These are phyloP conservation scores for Silene noctiflora DNA, from an alignment of 179 eudicot species.

Conservation along the genomic window DNA sequence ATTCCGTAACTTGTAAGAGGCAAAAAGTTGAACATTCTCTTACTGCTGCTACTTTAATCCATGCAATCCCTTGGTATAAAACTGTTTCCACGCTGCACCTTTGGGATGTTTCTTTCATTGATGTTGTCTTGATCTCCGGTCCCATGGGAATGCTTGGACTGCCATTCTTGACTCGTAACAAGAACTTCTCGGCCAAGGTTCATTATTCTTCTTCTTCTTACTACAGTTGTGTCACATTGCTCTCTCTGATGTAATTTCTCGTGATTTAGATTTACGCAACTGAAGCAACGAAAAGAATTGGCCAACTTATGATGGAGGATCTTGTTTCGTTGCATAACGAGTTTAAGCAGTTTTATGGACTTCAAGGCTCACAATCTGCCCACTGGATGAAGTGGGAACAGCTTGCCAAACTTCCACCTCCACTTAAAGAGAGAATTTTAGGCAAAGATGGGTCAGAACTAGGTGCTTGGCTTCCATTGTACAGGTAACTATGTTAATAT, in stretches of 20 bases:
- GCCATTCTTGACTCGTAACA: conserved; percentile 64
- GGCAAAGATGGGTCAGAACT: conserved; percentile 48
- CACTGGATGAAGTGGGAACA: conserved; percentile 76
- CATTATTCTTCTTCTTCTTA: not conserved
- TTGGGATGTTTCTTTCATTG: conserved; percentile 59
- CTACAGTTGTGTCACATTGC: not conserved
- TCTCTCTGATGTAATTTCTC: not conserved
- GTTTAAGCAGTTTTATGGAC: conserved; percentile 73
- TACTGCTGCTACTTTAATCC: conserved; percentile 40
- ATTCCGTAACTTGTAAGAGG: conserved; percentile 30
- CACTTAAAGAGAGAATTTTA: too few relatives aligned
- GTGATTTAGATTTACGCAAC: conserved; percentile 67
- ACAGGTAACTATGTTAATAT: conserved; percentile 43
- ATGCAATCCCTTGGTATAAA: conserved; percentile 63
- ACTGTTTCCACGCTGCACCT: conserved; percentile 52
- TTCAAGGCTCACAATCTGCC: conserved; percentile 43
- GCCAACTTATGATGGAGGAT: conserved; percentile 83
- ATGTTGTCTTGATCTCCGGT: conserved; percentile 67
- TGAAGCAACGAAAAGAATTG: conserved; percentile 70
- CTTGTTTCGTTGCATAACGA: conserved; percentile 74
- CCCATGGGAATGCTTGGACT: conserved; percentile 93
- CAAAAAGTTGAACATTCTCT: conserved; percentile 39
- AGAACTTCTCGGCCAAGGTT: conserved; percentile 66
- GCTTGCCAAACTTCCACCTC: conserved; percentile 36
- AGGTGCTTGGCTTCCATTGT: conserved; percentile 68